Evolutionary conservation across 2,329 filamentous ascomycete genomes (phyloP).

Genomic region (Aspergillus puulaauensis): DNA sequence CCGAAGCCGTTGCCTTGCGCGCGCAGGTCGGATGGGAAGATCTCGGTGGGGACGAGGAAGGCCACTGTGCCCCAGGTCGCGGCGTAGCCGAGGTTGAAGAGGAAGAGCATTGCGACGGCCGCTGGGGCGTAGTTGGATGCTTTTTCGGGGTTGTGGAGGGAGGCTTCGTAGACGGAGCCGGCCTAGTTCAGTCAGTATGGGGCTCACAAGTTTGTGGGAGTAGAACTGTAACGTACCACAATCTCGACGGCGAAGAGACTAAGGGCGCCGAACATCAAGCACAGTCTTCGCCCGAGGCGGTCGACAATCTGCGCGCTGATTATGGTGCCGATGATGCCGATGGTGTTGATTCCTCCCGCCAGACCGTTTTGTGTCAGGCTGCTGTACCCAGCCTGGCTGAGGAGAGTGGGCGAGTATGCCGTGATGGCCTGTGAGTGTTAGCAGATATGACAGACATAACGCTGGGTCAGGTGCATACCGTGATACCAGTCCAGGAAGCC

Average conservation of each 20-base stretch:
- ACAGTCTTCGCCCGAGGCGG: constrained; percentile 45
- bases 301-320: constrained; percentile 54
- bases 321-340: constrained; percentile 53
- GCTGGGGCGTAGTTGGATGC: constrained; percentile 44
- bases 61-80: constrained; percentile 53
- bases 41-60: constrained; percentile 55
- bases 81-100: constrained; percentile 46
- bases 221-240: constrained; percentile 26
- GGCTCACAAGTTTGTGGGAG: rapidly evolving
- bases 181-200: constrained; percentile 27
- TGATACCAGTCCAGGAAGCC: constrained; percentile 47
- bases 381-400: constrained; percentile 37
- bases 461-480: constrained; percentile 25
- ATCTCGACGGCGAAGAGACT: constrained; percentile 45
- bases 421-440: constrained; percentile 32
- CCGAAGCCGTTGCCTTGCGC: constrained; percentile 61
- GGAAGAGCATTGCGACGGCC: constrained; percentile 50
- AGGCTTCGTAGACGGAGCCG: constrained; percentile 46
- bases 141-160: constrained; percentile 35
- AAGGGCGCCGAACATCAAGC: constrained; percentile 42
- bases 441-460: constrained; percentile 28
- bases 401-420: constrained; percentile 31
- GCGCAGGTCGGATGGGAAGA: constrained; percentile 57
- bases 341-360: constrained; percentile 52
- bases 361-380: constrained; percentile 45